Percentiles rank a stretch among this genome's conserved stretches.
Conservation (phyloP, 306 rosid genomes). For the Vigna reflexopilosa region DNA sequence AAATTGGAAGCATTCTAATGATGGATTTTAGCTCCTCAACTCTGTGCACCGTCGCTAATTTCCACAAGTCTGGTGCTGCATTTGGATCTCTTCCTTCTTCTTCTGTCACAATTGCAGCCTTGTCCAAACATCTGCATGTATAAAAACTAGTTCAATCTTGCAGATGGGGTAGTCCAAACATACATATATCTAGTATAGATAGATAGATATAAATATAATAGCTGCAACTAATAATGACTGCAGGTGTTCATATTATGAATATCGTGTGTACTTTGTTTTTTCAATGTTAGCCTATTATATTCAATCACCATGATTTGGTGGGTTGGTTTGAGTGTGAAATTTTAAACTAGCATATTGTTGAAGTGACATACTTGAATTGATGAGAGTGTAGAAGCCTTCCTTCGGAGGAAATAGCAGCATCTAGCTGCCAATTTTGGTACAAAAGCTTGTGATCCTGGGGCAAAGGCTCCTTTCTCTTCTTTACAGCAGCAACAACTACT, state of each 20-base stretch:
- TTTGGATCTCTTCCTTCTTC: slow-evolving; percentile 37
- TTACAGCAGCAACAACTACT: slow-evolving; percentile 65
- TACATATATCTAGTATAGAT: too few relatives aligned
- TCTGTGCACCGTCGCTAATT: slow-evolving; percentile 68
- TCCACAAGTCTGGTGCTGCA: slow-evolving; percentile 68
- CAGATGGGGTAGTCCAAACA: too few relatives aligned
- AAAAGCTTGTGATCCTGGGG: slow-evolving; percentile 58
- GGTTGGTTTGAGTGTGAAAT: too few relatives aligned
- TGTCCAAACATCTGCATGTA: slow-evolving; percentile 68
- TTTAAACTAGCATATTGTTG: not conserved
- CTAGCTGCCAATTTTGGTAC: slow-evolving; percentile 65
- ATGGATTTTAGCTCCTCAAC: slow-evolving; percentile 80
- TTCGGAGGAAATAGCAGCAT: slow-evolving; percentile 59
- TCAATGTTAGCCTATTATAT: not conserved
- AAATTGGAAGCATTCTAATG: slow-evolving; percentile 76
- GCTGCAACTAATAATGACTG: too few relatives aligned
- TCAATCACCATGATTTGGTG: not conserved
- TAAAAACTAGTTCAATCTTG: too few relatives aligned
- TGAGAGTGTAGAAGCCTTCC: slow-evolving; percentile 69
- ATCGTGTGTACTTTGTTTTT: not conserved
- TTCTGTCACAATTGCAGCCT: slow-evolving; percentile 63
- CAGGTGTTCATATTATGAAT: too few relatives aligned
- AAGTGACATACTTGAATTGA: slow-evolving; percentile 58
- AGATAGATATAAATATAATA: too few relatives aligned
- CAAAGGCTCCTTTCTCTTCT: slow-evolving; percentile 58